Evolutionary conservation across 305 asterid genomes (phyloP), one percentile per base, ranked within the genome.

Genomic region (Stenogyne calaminthoides): DNA sequence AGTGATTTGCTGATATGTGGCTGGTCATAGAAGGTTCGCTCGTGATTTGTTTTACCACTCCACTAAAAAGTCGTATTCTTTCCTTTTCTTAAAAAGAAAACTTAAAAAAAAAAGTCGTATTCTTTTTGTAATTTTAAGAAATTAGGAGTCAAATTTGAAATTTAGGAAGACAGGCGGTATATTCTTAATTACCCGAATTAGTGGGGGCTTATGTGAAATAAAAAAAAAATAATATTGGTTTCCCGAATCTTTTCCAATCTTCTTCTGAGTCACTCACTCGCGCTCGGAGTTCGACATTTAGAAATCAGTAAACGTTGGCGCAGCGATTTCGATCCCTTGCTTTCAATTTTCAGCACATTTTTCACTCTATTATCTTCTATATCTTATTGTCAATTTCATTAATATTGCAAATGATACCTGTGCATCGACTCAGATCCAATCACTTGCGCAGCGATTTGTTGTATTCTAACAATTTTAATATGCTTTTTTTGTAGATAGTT

Each of bases 381-480:
- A 19, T 60, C 36, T 57, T 49, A 40, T 14, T 39, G 51, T 14
- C 63, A 32, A 59, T 70, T 66, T 58, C 37, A 4, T 40, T 44
- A 0, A 37, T 39, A 4, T 9, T 69, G 16, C 56, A 37, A 57
- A 57, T 34, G 19, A 42, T 49, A 11, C 4, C 2, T 19, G 15
- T 64, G 71, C 37, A 11, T 19, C 64, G 36, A 54, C 18, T 68
- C 47, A 68, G 84, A 80, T 80, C 84, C 78, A 54, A 32, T 39
- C 34, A 36, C 0, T 49, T 34, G 6, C 63, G 62, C 71, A 6
- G 71, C 27, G 56, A 29, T 39, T 58, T 75, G 46, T 57, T 59
- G 51, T 22, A 74, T 58, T 62, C 11, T 5, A 10, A 10, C 39
- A 42, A 11, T 64, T 52, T 10, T 25, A 25, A n/a, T 60, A 8